phyloP scores from a whole-genome alignment of 306 rosid species.

The Trifolium dubium region DNA sequence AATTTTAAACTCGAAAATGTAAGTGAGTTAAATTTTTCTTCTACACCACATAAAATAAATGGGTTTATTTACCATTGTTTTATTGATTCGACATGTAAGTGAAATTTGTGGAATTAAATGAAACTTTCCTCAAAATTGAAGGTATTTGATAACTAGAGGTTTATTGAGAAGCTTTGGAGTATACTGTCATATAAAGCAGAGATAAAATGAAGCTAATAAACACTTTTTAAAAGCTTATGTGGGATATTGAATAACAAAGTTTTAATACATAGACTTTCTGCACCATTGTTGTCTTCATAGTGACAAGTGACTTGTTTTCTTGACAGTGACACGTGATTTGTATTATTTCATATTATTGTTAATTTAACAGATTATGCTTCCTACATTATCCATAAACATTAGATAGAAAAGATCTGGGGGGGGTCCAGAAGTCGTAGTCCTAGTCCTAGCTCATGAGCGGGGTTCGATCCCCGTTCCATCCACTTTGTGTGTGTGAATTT shows the following conservation, averaged over 20 bases:
- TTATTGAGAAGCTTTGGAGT: constrained; percentile 3
- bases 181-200: constrained; percentile 12
- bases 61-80: constrained; percentile 27
- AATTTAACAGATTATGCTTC: constrained; percentile 12
- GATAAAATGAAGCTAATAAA: constrained; percentile 16
- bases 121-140: constrained; percentile 16
- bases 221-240: constrained; percentile 14
- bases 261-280: constrained; percentile 23
- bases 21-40: neutral
- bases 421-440: neutral
- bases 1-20: constrained; percentile 23
- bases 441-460: too few species aligned
- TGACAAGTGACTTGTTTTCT: constrained; percentile 11
- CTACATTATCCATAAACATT: constrained; percentile 48
- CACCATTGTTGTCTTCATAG: constrained; percentile 28
- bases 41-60: neutral
- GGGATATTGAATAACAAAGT: constrained; percentile 17
- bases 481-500: too few species aligned
- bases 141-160: constrained; percentile 20
- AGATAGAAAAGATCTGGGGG: constrained; percentile 28
- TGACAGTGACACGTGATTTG: constrained; percentile 15
- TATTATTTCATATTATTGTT: constrained; percentile 10
- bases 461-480: too few species aligned
- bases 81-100: constrained; percentile 10
- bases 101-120: constrained; percentile 14